phyloP scores from a whole-genome alignment of 495 filamentous ascomycete genomes.

The Penicillium turbatum region DNA sequence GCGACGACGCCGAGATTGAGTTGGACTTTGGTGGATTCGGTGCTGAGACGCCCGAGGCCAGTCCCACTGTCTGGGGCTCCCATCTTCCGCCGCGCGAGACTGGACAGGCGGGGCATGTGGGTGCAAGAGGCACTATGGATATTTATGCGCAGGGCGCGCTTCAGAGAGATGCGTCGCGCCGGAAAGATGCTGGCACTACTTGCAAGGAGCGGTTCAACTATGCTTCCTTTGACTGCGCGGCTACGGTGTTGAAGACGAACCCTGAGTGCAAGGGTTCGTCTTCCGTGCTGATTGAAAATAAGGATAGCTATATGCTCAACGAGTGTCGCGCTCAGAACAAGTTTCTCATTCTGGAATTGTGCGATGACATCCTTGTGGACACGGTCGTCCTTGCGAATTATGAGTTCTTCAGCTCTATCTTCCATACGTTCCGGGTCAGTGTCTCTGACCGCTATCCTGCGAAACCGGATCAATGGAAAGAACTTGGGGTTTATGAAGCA shows the following conservation, averaged over 20 bases:
- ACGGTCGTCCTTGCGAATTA: conserved; percentile 95
- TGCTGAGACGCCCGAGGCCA: conserved; percentile 36
- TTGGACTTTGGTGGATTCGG: conserved; percentile 77
- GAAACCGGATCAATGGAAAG: conserved; percentile 87
- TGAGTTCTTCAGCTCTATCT: conserved; percentile 97
- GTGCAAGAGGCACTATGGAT: conserved; percentile 21
- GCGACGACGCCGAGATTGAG: conserved; percentile 88
- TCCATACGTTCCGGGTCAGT: conserved; percentile 81
- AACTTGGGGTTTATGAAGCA: conserved; percentile 82
- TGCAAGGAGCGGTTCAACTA: conserved; percentile 96
- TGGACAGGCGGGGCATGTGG: conserved; percentile 27
- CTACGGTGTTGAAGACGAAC: conserved; percentile 89
- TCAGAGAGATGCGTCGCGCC: conserved; percentile 50
- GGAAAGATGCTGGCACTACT: conserved; percentile 91
- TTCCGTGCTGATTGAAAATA: conserved; percentile 88
- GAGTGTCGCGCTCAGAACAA: conserved; percentile 85
- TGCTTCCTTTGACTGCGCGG: conserved; percentile 93
- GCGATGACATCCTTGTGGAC: conserved; percentile 91
- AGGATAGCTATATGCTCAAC: conserved; percentile 97
- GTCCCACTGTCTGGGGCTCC: conserved; percentile 34
- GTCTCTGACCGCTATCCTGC: conserved; percentile 92
- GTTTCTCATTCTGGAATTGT: conserved; percentile 85
- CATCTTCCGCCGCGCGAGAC: conserved; percentile 30
- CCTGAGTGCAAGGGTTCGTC: conserved; percentile 76
- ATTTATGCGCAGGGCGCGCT: conserved; percentile 27